A percentile compares a stretch with the other conserved stretches of the same genome.
Evolutionary conservation across 2,329 filamentous ascomycete species (phyloP).

Genomic region (Huntiella savannae): DNA sequence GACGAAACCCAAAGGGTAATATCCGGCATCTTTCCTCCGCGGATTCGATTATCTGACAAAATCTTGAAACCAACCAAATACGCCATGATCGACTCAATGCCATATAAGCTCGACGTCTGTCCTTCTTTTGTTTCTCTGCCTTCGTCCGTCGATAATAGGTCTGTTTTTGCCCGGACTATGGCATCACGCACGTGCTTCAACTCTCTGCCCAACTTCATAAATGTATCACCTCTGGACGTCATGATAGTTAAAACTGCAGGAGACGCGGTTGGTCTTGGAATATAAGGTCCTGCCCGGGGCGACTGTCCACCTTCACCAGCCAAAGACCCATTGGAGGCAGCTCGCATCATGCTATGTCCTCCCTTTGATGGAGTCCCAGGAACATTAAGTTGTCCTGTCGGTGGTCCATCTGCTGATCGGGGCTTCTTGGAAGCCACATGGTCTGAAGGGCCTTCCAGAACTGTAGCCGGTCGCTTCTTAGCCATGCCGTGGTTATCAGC

Average conservation of each 20-base stretch:
- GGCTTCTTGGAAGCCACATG: constrained; percentile 11
- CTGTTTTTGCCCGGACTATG: constrained; percentile 16
- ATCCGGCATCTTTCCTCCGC: constrained; percentile 26
- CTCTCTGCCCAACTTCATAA: constrained; percentile 25
- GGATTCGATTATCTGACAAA: constrained; percentile 24
- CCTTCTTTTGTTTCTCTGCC: constrained; percentile 16
- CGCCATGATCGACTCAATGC: constrained; percentile 30
- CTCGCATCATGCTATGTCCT: constrained; percentile 4
- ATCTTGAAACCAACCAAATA: constrained; percentile 36
- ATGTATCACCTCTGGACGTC: constrained; percentile 13
- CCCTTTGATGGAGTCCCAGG: constrained; percentile 8
- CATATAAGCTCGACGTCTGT: constrained; percentile 24
- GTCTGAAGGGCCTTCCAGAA: constrained; percentile 6
- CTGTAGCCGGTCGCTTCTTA: constrained; percentile 8
- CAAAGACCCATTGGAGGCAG: constrained; percentile 8
- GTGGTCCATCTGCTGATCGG: constrained; percentile 1
- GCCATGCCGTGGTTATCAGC: background rate
- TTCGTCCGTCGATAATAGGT: constrained; percentile 13
- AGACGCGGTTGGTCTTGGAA: background rate
- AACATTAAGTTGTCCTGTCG: constrained; percentile 7
- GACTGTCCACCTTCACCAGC: constrained; percentile 6
- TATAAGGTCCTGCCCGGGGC: background rate
- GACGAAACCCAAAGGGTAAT: constrained; percentile 24
- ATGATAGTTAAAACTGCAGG: background rate
- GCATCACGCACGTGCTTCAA: constrained; percentile 37